Conservation (phyloP, 1,139 yeast genomes). For the Lodderomyces oxycetoniae region DNA sequence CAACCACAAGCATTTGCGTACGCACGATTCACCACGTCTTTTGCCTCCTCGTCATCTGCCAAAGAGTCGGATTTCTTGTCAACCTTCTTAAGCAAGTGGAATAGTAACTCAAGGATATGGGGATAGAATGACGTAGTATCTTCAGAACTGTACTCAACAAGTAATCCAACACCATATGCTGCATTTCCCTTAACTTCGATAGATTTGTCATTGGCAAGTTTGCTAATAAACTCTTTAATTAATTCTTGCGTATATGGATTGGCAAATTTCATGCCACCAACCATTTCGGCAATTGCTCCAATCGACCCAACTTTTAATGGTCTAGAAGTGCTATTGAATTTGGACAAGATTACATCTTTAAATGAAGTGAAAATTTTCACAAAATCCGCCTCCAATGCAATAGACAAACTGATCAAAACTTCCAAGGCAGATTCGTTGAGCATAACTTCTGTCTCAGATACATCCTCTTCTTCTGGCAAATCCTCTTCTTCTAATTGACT, state of each 20-base stretch:
- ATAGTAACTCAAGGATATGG: conserved; percentile 68
- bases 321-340: conserved; percentile 62
- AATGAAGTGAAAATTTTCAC: conserved; percentile 66
- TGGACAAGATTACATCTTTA: conserved; percentile 59
- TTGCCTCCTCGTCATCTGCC: conserved; percentile 74
- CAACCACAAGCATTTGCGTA: conserved; percentile 96
- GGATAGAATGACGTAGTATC: conserved; percentile 65
- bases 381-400: conserved; percentile 73
- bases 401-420: conserved; percentile 71
- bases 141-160: conserved; percentile 54
- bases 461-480: conserved; percentile 56
- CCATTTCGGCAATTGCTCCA: conserved; percentile 89
- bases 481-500: conserved; percentile 64
- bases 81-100: conserved; percentile 73
- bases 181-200: conserved; percentile 92
- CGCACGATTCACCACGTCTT: conserved; percentile 77
- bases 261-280: conserved; percentile 64
- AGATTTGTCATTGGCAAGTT: conserved; percentile 71
- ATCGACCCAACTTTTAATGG: conserved; percentile 76
- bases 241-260: conserved; percentile 69
- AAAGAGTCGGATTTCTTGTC: conserved; percentile 59
- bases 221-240: conserved; percentile 61
- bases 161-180: conserved; percentile 90
- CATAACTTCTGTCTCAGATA: conserved; percentile 84
- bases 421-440: conserved; percentile 83